Conservation (phyloP, 2,329 filamentous ascomycete species). For the Nemania serpens region DNA sequence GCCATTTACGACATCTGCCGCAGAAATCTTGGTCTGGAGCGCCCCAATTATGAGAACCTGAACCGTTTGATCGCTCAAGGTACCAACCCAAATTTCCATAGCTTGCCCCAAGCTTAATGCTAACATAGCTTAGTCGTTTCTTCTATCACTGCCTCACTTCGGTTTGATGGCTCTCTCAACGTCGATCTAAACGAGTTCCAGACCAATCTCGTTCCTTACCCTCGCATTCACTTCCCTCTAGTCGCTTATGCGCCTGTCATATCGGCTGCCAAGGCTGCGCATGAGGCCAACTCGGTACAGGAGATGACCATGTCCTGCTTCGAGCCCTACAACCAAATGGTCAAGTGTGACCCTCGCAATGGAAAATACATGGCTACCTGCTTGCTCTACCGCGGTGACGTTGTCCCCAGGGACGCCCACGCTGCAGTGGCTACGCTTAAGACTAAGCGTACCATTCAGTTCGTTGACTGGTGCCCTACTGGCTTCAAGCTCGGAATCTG, state of each 20-base stretch:
- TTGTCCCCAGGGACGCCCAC: slow-evolving; percentile 95
- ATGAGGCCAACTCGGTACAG: slow-evolving; percentile 97
- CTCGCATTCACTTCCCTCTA: slow-evolving; percentile 98
- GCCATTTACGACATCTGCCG: slow-evolving; percentile 99
- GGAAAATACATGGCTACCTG: slow-evolving; percentile 99
- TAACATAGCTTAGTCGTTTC: slow-evolving; percentile 75
- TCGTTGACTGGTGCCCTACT: slow-evolving; percentile 99
- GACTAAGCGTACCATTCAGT: slow-evolving; percentile 99
- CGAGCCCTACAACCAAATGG: slow-evolving; percentile 99
- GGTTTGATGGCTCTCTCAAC: slow-evolving; percentile 98
- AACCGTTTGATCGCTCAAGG: slow-evolving; percentile 98
- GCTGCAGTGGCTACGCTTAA: slow-evolving; percentile 92
- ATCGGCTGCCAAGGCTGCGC: slow-evolving; percentile 91
- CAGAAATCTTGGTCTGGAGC: slow-evolving; percentile 94
- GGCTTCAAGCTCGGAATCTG: slow-evolving; percentile 99
- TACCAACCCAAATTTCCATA: slow-evolving; percentile 44
- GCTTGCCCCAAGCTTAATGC: slow-evolving; percentile 22
- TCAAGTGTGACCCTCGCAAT: slow-evolving; percentile 97
- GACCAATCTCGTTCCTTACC: slow-evolving; percentile 98
- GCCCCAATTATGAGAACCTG: slow-evolving; percentile 97
- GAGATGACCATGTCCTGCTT: slow-evolving; percentile 99
- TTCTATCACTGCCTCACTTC: slow-evolving; percentile 96
- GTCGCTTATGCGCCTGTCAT: slow-evolving; percentile 95
- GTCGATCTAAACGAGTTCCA: slow-evolving; percentile 99
- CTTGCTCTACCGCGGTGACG: slow-evolving; percentile 96